Evolutionary conservation across 441 rosid species (phyloP).

Genomic region (Syzygium syzygioides): DNA sequence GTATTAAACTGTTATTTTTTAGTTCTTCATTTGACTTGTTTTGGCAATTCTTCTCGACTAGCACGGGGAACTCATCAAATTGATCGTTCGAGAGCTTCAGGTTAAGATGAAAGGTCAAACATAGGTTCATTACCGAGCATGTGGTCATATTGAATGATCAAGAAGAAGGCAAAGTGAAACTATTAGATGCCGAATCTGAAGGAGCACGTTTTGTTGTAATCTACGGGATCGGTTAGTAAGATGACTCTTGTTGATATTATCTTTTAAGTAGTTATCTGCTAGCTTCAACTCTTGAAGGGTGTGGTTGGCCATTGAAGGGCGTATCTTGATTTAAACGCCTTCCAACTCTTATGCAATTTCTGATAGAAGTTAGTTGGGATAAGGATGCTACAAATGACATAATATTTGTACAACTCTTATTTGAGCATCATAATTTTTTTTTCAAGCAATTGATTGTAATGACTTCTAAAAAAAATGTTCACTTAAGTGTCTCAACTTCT

Average conservation of each 20-base stretch:
- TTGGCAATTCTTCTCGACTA: background rate
- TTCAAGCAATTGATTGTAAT: too few species aligned
- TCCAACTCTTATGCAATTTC: background rate
- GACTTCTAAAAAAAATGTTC: background rate
- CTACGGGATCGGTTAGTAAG: background rate
- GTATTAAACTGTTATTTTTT: background rate
- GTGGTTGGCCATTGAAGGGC: background rate
- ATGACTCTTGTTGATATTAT: background rate
- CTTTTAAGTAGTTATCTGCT: background rate
- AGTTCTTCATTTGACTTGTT: background rate
- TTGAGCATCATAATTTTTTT: too few species aligned
- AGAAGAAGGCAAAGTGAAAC: background rate
- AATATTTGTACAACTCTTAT: too few species aligned
- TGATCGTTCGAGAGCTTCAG: background rate
- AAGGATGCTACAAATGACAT: too few species aligned
- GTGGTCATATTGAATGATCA: background rate
- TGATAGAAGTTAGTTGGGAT: accelerated
- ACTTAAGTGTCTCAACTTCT: accelerated
- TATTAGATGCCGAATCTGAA: background rate
- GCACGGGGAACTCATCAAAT: background rate
- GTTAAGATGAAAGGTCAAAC: background rate
- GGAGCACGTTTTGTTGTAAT: background rate
- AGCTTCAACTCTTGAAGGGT: background rate
- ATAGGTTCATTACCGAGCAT: background rate
- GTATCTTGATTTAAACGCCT: background rate